Evolutionary conservation across 352 stramenopile species (phyloP).

Genomic region (Aphanomyces cochlioides): DNA sequence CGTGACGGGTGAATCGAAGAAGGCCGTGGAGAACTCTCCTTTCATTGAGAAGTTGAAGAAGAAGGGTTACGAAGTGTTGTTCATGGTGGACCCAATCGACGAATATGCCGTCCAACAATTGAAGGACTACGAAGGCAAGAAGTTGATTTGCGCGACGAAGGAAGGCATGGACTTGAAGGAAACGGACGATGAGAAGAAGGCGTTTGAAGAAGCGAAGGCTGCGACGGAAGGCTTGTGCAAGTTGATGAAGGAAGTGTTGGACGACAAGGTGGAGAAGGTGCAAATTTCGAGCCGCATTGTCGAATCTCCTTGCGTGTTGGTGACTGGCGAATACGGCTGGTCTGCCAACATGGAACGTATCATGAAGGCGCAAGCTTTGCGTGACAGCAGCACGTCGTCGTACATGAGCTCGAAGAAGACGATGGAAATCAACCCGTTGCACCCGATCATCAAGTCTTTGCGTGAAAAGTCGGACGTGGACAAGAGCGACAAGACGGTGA

Average conservation of each 20-base stretch:
- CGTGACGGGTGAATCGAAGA: slow-evolving; percentile 99
- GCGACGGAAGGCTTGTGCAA: slow-evolving; percentile 97
- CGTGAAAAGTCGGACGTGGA: slow-evolving; percentile 98
- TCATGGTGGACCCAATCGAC: slow-evolving; percentile 99
- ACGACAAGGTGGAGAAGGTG: slow-evolving; percentile 99
- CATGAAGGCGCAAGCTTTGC: slow-evolving; percentile 99
- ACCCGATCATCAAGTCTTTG: slow-evolving; percentile 98
- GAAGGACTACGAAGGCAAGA: slow-evolving; percentile 99
- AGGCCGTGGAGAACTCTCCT: slow-evolving; percentile 97
- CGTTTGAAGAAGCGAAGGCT: slow-evolving; percentile 98
- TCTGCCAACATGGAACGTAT: slow-evolving; percentile 99
- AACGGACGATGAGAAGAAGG: slow-evolving; percentile 97
- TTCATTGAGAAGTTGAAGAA: slow-evolving; percentile 99
- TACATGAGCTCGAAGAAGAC: slow-evolving; percentile 99
- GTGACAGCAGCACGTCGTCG: slow-evolving; percentile 93
- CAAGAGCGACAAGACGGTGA: slow-evolving; percentile 99
- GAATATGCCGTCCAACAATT: slow-evolving; percentile 99
- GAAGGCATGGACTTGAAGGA: slow-evolving; percentile 96
- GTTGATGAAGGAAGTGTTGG: slow-evolving; percentile 99
- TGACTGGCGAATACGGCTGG: slow-evolving; percentile 99
- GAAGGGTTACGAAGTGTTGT: slow-evolving; percentile 99
- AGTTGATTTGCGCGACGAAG: slow-evolving; percentile 98
- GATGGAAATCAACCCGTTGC: slow-evolving; percentile 99
- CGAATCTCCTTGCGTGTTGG: slow-evolving; percentile 97
- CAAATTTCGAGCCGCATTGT: slow-evolving; percentile 98